These are phyloP conservation scores for Cryptococcus jaspeensis DNA, from an alignment of 1,284 basidiomycete genomes.

Conservation along the genomic window DNA sequence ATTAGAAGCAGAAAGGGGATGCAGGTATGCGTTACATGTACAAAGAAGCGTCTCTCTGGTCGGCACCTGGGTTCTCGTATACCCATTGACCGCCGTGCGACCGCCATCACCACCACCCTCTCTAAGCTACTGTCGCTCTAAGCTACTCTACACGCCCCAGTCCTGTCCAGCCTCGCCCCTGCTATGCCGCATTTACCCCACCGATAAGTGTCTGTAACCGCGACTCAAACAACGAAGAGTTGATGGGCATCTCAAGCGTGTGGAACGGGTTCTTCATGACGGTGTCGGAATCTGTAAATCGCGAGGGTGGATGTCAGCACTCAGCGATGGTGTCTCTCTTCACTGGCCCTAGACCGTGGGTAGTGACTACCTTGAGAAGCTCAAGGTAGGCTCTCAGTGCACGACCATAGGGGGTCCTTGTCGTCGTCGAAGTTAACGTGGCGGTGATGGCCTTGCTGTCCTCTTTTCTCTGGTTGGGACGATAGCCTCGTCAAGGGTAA, in stretches of 20 bases:
- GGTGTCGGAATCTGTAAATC: conserved; percentile 62
- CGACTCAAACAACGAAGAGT: conserved; percentile 82
- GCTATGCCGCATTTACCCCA: conserved; percentile 22
- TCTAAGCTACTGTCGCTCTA: neutral
- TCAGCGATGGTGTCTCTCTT: neutral
- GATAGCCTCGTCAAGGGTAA: too few species aligned
- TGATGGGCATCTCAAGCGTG: conserved; percentile 97
- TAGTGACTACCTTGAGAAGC: neutral
- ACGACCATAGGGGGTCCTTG: too few species aligned
- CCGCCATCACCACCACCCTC: neutral
- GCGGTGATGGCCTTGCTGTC: too few species aligned
- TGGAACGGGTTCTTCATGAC: conserved; percentile 99
- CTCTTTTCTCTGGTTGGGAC: too few species aligned
- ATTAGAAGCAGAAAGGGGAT: too few species aligned
- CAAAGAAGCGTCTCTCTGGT: too few species aligned
- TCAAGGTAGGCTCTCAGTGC: too few species aligned
- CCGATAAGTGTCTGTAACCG: conserved; percentile 53
- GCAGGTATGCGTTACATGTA: too few species aligned
- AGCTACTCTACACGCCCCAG: neutral
- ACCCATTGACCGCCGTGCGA: too few species aligned
- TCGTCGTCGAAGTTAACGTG: too few species aligned
- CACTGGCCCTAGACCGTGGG: too few species aligned
- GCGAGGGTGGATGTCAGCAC: neutral
- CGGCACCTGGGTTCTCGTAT: neutral
- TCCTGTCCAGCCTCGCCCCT: neutral